Base-by-base conservation (phyloP, 139 green algal species). In the Asterochloris erici region DNA sequence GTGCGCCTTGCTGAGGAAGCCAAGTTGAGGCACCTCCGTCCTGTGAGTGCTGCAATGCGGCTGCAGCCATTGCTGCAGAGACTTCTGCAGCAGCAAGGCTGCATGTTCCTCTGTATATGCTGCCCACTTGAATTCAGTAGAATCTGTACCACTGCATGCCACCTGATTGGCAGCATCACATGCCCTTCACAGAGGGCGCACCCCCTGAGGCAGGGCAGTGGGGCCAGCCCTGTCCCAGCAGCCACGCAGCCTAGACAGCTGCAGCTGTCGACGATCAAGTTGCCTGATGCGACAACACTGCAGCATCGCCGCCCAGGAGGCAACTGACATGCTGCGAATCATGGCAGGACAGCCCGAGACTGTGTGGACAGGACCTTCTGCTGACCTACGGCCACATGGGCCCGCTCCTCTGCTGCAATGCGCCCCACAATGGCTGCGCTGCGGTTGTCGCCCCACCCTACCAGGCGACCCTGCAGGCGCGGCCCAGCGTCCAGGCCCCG, bases 391-490 rank as follows among this genome's bases (percentile, higher is more conserved):
- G 86, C 91, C 17, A 96, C 92, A 79, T 97, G 94, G 17, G 93
- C 93, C 14, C 81, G 83, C 86, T 97, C 94, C 83, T 97, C 92
- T 60, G 70, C 60, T 84, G 84, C 63, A 73, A 97, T 97, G 26
- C 81, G 78, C 10, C 62, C 79, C 77, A 97, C 93, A 69, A 97
- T 89, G 28, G 87, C 86, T 13, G 92, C 92, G 19, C 83, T 89
- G 68, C 91, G 89, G 63, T 83, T 86, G 88, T 98, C 94, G 0
- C 91, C 91, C 0, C 63, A 63, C 1, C 92, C 91, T n/a, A 91
- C 79, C 66, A 97, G 88, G 38, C 88, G 83, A 47, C 86, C 63
- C 61, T 81, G 87, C 63, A 97, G 85, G 0, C 93, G 80, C n/a
- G 79, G 71, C 0, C 91, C 91, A 0, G 88, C 89, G 83, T 94